Base-by-base conservation (phyloP, 2,329 filamentous ascomycete genomes). In the Ascosphaera pollenicola region DNA sequence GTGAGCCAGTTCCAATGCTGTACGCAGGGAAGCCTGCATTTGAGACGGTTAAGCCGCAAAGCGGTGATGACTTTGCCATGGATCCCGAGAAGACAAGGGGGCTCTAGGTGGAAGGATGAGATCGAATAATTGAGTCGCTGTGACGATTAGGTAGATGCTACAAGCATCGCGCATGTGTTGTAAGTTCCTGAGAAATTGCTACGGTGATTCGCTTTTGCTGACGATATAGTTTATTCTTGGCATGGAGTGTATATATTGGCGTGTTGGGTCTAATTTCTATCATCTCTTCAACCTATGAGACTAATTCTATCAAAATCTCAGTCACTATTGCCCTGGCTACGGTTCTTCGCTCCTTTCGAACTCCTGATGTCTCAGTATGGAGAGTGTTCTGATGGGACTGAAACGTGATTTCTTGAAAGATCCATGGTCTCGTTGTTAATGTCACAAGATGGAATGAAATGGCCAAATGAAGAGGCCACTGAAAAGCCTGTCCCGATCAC, bases 1-100 rank as follows among this genome's bases (percentile, higher is more conserved):
- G 47, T 17, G 47, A 52, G 24, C 49, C 50, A 34, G 68, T 70
- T 3, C 71, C 75, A 53, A 76, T 89, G 62, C 58, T 92, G 47
- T 92, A 92, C 56, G 81, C 75, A 13, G 83, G 83, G 24, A 73
- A 73, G 52, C 68, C 74, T 36, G 78, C 78, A 7, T 83, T 79
- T 54, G 69, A 71, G 42, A 58, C 62, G n/a, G 70, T 71, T 44
- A 73, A 70, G 57, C 66, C 70, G 56, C 75, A 74, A 37, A 72
- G 69, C 49, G 77, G 76, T 35, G 71, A 79, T 56, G 77, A 79
- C 52, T 55, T 55, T n/a, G 49, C 57, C 44, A 62, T 63, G 56
- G 61, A 63, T 44, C 58, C 58, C 16, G 58, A 61, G 51, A 61
- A 63, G 55, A 63, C 60, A n/a, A 53, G 61, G 19, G 60, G 61